A percentile compares a stretch with the other conserved stretches of the same genome.
Evolutionary conservation across 2,329 filamentous ascomycete genomes (phyloP).

Genomic region (Fusarium odoratissimum): DNA sequence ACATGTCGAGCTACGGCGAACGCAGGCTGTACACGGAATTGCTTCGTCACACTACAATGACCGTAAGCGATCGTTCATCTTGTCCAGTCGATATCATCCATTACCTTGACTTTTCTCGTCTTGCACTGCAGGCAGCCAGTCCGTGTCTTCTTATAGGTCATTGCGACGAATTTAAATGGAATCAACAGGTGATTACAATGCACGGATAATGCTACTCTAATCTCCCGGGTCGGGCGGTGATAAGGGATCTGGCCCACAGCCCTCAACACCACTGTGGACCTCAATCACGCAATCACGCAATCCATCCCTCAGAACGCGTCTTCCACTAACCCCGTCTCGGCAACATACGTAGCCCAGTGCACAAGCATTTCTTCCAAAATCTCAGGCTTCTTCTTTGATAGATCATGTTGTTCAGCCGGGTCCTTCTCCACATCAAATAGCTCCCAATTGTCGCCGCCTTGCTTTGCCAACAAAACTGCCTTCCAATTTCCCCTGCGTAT

Average conservation of each 20-base stretch:
- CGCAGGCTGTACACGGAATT: not conserved
- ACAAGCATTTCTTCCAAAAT: constrained; percentile 14
- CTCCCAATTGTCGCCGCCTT: constrained; percentile 4
- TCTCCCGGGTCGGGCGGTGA: not conserved
- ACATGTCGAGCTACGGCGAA: not conserved
- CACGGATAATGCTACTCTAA: not conserved
- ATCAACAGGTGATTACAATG: not conserved
- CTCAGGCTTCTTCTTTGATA: not conserved
- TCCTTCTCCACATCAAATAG: constrained; percentile 17
- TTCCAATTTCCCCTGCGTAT: constrained; percentile 68
- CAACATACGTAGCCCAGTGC: constrained; percentile 6
- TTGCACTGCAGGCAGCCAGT: not conserved
- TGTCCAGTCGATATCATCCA: accelerated
- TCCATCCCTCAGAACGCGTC: not conserved
- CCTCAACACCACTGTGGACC: constrained; percentile 2
- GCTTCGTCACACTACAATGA: not conserved
- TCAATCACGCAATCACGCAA: constrained; percentile 3
- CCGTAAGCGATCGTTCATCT: not conserved
- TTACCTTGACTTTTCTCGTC: constrained; percentile 4
- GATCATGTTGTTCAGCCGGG: constrained; percentile 4
- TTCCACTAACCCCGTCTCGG: constrained; percentile 8
- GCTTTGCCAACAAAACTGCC: constrained; percentile 51
- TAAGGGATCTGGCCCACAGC: not conserved
- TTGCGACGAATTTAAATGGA: not conserved
- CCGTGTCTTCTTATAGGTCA: constrained; percentile 7